Evolutionary conservation across 1,284 basidiomycete genomes (phyloP), one percentile per base, ranked within the genome.

Genomic region (Pyrrhoderma noxium): DNA sequence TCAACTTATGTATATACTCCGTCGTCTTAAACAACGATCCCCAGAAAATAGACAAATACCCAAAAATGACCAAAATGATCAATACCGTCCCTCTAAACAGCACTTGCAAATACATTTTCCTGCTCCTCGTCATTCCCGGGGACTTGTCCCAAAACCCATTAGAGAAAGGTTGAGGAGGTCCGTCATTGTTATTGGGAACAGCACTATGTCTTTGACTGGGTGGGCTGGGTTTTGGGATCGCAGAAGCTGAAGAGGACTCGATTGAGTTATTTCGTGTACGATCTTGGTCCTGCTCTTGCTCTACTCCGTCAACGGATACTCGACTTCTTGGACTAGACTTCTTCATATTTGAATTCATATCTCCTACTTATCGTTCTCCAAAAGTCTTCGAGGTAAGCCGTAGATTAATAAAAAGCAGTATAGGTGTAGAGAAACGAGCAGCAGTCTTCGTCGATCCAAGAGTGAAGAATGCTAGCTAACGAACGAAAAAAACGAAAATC

Each of bases 41-140:
- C 73, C 74, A 76, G 55, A 71, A 75, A 23, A 77, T 75, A 3
- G 72, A 63, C 46, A 76, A 69, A 3, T 75, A 60, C 18, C 59
- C 54, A 45, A 73, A 74, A 22, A 76, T 69, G 21, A 38, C 38
- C 31, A 55, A 5, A n/a, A 48, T 44, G 8, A 44, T 43, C 22
- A 55, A 27, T 34, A 55, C 25, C 14, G 40, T 44, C 16, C 43
- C 49, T 13, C 5, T 39, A 34, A 34, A 14, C 8, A 55, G 8
- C 7, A 51, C 35, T 13, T n/a, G 21, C 38, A 51, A 18, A 38
- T 51, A 55, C 23, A 22, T 21, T 35, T 51, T 46, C 8, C 53
- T 16, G 45, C 19, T n/a, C 19, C 8, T 16, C 5, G 39, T n/a
- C 45, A 38, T 51, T 3, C 19, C 45, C 3, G 53, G 49, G 34